phyloP scores from a whole-genome alignment of 2,329 filamentous ascomycete species.

The Fusarium circinatum region DNA sequence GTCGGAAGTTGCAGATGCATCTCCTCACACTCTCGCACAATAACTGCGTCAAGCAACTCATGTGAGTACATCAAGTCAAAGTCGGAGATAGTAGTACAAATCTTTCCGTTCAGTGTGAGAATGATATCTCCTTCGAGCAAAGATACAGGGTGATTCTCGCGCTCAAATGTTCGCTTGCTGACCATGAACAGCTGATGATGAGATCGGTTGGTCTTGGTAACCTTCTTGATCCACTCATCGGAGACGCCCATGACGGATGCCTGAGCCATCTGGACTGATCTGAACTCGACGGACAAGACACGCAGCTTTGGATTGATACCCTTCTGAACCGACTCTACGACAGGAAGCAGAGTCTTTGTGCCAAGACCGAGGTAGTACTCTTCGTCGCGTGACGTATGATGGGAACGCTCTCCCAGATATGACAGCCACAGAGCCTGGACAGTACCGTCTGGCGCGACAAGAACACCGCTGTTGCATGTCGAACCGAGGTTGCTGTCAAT shows the following conservation, averaged over 20 bases:
- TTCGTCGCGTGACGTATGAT: constrained; percentile 84
- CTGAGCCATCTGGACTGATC: constrained; percentile 96
- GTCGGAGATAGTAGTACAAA: constrained; percentile 93
- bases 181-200: constrained; percentile 99
- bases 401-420: constrained; percentile 89
- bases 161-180: constrained; percentile 82
- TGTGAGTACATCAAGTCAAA: constrained; percentile 97
- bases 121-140: constrained; percentile 93
- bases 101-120: constrained; percentile 87
- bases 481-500: constrained; percentile 92
- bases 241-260: constrained; percentile 96
- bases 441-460: constrained; percentile 88
- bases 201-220: constrained; percentile 86
- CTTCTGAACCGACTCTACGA: constrained; percentile 86
- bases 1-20: constrained; percentile 82
- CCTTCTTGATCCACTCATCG: constrained; percentile 93
- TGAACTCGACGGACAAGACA: constrained; percentile 93
- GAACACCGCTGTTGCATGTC: constrained; percentile 93
- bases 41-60: constrained; percentile 81
- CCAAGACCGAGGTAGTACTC: constrained; percentile 96
- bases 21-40: constrained; percentile 87
- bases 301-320: constrained; percentile 83
- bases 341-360: constrained; percentile 86
- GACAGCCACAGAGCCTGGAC: constrained; percentile 97
- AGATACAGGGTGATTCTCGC: constrained; percentile 59